Evolutionary conservation across 108 stramenopile species (phyloP), one percentile per base, ranked within the genome.

Genomic region (Pelagomonas calceolata): DNA sequence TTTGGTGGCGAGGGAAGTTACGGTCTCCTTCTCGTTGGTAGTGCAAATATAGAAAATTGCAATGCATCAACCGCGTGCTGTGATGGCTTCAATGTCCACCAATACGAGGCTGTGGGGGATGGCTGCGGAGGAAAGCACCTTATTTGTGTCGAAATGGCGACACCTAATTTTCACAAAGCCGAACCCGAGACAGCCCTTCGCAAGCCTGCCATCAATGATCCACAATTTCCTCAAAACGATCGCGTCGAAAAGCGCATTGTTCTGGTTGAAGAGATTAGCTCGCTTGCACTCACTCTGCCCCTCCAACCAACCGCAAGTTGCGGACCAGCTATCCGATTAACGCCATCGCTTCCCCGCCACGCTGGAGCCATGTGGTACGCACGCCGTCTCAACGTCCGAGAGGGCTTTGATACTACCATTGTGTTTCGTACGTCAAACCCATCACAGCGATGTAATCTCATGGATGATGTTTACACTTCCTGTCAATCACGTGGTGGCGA

Each of bases 301-400:
- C 29, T 67, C 35, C 4, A 43, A 36, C 72, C 75, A 39, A n/a
- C 46, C 30, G 3, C 39, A 32, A 34, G 67, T 37, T 88, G 87
- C 67, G 87, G 86, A 0, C 85, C 85, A 7, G 77, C 81, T 9
- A 66, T 86, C 3, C 60, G 86, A 31, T 69, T 88, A 1, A 88
- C 87, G 4, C 34, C 82, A 21, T 71, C 81, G 37, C 33, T n/a
- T 15, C 69, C 85, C 18, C 43, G 75, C 3, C 67, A 66, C 43
- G 34, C 66, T 21, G 88, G 88, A 0, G 82, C 88, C 15, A 80
- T 75, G 7, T 89, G 88, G 88, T 89, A 89, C 75, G 65, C 71
- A 32, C 71, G 86, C 4, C 30, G 69, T 14, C 51, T 82, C 46
- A 81, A 83, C 0, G 86, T 89, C 0, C 66, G 68, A 5, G 88